Conservation (phyloP, 75 land plant species). For the Chamaecyparis obtusa region DNA sequence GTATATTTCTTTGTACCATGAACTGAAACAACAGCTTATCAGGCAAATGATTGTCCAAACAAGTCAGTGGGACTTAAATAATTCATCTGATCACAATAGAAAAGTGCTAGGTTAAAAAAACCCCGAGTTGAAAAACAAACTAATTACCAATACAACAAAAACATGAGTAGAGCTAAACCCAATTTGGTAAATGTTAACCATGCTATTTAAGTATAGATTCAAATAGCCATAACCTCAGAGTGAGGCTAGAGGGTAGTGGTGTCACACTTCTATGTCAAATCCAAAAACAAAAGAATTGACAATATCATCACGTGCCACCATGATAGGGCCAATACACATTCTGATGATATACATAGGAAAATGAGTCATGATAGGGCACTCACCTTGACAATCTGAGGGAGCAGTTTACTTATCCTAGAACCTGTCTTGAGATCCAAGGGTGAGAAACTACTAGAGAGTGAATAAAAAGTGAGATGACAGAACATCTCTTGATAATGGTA, state of each 20-base stretch:
- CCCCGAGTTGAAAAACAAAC: not conserved
- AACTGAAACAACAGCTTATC: too few species aligned
- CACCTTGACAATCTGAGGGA: not conserved
- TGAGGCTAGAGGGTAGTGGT: not conserved
- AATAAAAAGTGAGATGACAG: not conserved
- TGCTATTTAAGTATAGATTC: not conserved
- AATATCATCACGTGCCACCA: not conserved
- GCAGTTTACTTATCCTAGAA: not conserved
- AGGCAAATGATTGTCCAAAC: not conserved
- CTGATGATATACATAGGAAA: not conserved
- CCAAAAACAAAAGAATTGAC: not conserved
- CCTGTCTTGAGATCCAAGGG: not conserved
- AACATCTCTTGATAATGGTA: not conserved
- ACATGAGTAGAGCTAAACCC: not conserved
- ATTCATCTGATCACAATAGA: not conserved
- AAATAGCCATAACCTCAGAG: not conserved
- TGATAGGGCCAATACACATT: not conserved
- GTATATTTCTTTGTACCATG: not conserved
- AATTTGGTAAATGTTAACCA: not conserved
- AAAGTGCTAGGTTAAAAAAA: not conserved
- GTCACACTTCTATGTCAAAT: not conserved
- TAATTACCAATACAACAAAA: not conserved
- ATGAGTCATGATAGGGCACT: too few species aligned
- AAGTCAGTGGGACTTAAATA: not conserved
- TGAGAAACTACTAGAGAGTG: not conserved